Base-by-base conservation (phyloP, 1,284 basidiomycete species). In the Hemileia vastatrix region DNA sequence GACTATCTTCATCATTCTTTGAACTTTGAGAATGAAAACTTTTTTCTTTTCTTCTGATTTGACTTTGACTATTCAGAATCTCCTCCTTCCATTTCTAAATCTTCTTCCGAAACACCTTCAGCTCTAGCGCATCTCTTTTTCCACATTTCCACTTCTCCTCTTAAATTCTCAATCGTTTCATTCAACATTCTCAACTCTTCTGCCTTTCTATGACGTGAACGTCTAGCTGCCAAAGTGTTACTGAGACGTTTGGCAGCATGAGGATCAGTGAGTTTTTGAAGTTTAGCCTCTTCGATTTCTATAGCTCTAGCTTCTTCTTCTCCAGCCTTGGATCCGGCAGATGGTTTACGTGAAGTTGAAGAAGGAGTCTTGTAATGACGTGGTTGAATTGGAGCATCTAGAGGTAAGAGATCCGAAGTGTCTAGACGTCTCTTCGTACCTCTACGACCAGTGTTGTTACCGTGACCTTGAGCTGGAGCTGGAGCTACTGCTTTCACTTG, bases 181-280 rank as follows among this genome's bases (percentile, higher is more conserved):
- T 71, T 65, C 3, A 74, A 68, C 54, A 62, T 65, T 43, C 67
- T 65, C 4, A 70, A 65, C 67, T 75, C 73, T 57, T 73, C 72
- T 2, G 70, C 70, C 65, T 75, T 75, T 24, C 73, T 70, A 63
- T 71, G 71, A 32, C 73, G 68, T 15, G 68, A 70, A 21, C 72
- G 69, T 45, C 73, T 68, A 11, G 73, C 73, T 36, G 72, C 72
- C 9, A 75, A 65, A 43, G 73, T 75, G 70, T 75, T 75, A 54
- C 65, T 67, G n/a, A 74, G 67, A 51, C 73, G 71, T 69, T 75
- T 75, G 55, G 71, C 69, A 23, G 67, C 65, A 40, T 69, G 68
- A 27, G 73, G 67, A 50, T 72, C 71, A 65, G 68, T 66, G 27
- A 69, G 69, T 45, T 66, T 66, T 48, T 66, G 66, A 51, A 66